Base-by-base conservation (phyloP, 164 flowering plant species). In the Magnolia officinalis region DNA sequence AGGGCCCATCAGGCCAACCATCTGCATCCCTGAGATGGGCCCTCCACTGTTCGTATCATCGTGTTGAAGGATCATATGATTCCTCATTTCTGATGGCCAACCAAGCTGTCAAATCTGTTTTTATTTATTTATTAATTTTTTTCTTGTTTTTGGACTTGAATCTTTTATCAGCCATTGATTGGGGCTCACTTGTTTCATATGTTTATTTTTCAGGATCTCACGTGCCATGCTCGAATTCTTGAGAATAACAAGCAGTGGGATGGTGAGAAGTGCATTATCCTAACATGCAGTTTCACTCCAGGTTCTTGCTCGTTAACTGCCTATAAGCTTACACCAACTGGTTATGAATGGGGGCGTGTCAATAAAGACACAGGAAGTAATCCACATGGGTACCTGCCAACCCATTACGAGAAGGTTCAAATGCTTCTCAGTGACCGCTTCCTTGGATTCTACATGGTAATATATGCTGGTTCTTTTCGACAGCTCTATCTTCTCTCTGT, bases 341-440 rank as follows among this genome's bases (percentile, higher is more conserved):
- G 99, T 66, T 96, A 94, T 55, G 99, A 96, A 77, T 96, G 99
- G 99, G 99, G 99, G 3, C 95, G 96, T 26, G 87, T 85, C 74
- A 92, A 96, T 86, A 94, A 93, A 80, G 99, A 94, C 74, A 89
- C 97, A 0, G 98, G 94, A 83, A 89, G 96, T 87, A 93, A 92
- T 82, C 98, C 96, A 29, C 98, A 94, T 74, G 99, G 99, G 26
- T 96, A 96, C 81, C 88, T 94, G 58, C 98, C 99, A n/a, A 93
- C 98, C 70, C 97, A 92, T 71, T 96, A 94, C 59, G 99, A 96
- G 88, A 96, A 96, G 85, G 99, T 96, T 63, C 99, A 96, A 82
- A 93, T 96, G 98, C 98, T 96, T 19, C 87, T 96, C 67, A 96
- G 99, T 82, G 99, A 96, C 74, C 92, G 99, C 65, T 96, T 96